These are phyloP conservation scores for Mycena belliarum DNA, from an alignment of 768 basidiomycete species.

Conservation along the genomic window DNA sequence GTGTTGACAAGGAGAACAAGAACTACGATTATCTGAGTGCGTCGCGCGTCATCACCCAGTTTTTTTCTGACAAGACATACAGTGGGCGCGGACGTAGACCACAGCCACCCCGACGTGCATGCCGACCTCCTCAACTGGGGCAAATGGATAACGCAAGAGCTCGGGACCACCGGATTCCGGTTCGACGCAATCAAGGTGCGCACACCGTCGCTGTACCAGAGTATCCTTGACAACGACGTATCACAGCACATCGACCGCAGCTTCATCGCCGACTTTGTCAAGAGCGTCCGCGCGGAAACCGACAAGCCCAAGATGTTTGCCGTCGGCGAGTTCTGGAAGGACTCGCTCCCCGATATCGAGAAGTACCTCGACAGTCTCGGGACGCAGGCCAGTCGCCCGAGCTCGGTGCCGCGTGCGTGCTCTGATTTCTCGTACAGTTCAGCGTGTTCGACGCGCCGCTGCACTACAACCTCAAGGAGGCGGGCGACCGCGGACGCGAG, in stretches of 20 bases:
- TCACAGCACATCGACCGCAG: constrained; percentile 33
- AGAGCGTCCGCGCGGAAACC: constrained; percentile 37
- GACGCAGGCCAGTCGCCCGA: constrained; percentile 25
- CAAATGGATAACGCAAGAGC: constrained; percentile 49
- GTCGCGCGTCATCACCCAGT: neutral
- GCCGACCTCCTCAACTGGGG: constrained; percentile 60
- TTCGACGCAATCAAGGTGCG: constrained; percentile 45
- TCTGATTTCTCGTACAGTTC: constrained; percentile 36
- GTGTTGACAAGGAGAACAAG: constrained; percentile 62
- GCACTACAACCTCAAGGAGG: constrained; percentile 62
- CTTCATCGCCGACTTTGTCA: constrained; percentile 35
- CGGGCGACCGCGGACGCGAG: constrained; percentile 51
- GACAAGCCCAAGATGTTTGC: constrained; percentile 39
- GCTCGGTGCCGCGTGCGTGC: neutral
- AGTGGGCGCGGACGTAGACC: constrained; percentile 47
- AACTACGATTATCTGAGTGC: constrained; percentile 64
- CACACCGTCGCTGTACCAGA: neutral
- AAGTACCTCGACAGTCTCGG: constrained; percentile 25
- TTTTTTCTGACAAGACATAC: neutral
- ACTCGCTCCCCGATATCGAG: constrained; percentile 29
- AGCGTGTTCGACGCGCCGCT: constrained; percentile 70
- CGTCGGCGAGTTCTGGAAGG: constrained; percentile 49
- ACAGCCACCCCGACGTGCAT: constrained; percentile 60
- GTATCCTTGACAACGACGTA: too few species aligned
- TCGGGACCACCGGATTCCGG: constrained; percentile 28